Base-by-base conservation (phyloP, 768 basidiomycete species). In the Glaciozyma antarctica region DNA sequence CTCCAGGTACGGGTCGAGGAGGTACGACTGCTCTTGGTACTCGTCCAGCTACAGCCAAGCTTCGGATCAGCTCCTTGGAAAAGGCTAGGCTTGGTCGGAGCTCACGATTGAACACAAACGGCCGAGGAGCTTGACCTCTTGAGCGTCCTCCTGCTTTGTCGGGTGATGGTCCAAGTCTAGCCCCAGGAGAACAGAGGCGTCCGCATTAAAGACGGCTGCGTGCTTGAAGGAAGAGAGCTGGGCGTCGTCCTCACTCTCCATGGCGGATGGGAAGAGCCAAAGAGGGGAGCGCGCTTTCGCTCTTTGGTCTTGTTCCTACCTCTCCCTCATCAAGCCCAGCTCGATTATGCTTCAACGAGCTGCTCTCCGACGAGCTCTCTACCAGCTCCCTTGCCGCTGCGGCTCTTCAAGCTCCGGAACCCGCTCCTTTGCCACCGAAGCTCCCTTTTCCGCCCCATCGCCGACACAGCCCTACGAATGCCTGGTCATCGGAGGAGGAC, bases 1-100 rank as follows among this genome's bases (percentile, higher is more conserved):
- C 73, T 93, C 88, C 24, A 99, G 81, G 71, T 82, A 86, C 45
- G 94, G 92, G 75, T 99, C 95, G 17, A 98, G 80, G 5, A 99
- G 82, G 75, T 91, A 89, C 3, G 92, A 81, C 71, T 94, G 90
- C 67, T 98, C 93, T 75, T 94, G 92, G 74, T 94, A 97, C 74
- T 86, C 83, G 74, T 84, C 83, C 34, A 97, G 81, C 94, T 97
- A 61, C 22, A 19, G 19, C 2, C 0, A 38, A 34, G 61, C 1
- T 15, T 41, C 7, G 5, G 13, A 13, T 28, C 10, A 44, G 48
- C 52, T 34, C 45, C 43, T 45, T 9, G 49, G 5, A 4, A 22
- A 16, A 16, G 4, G 10, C 1, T 0, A 26, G 41, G 3, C n/a
- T 4, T n/a, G 6, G 3, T 19, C 19, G 17, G 26, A 22, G 48